Conservation (phyloP, 805 yeast species). For the Wickerhamomyces chambardii region DNA sequence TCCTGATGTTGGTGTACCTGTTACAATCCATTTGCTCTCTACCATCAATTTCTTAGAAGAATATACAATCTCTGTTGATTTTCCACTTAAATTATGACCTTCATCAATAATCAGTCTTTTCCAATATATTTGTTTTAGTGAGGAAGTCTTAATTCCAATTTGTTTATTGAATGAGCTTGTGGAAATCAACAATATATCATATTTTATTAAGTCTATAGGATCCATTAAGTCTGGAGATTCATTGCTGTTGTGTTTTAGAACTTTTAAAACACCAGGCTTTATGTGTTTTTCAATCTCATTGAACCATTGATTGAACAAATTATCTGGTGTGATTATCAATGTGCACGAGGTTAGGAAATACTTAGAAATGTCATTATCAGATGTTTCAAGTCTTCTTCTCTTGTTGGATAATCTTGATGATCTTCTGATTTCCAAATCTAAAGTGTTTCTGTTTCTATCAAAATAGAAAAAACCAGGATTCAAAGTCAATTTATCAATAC, state of each 20-base stretch:
- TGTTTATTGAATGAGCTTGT: constrained; percentile 35
- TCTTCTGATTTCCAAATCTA: constrained; percentile 4
- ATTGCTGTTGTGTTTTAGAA: too few relatives aligned
- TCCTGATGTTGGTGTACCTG: constrained; percentile 73
- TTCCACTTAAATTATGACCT: constrained; percentile 57
- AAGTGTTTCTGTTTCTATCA: constrained; percentile 9
- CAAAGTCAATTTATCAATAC: constrained; percentile 23
- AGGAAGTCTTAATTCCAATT: constrained; percentile 21
- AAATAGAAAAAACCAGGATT: constrained; percentile 37
- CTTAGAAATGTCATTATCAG: constrained; percentile 11
- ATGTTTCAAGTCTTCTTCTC: too few relatives aligned
- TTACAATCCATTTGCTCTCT: constrained; percentile 67
- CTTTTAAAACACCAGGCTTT: constrained; percentile 24
- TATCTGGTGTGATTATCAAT: constrained; percentile 56
- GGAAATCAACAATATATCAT: constrained; percentile 46
- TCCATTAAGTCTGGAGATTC: too few relatives aligned
- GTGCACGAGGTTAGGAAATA: constrained; percentile 41
- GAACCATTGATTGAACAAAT: constrained; percentile 58
- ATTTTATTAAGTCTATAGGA: constrained; percentile 27
- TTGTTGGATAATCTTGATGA: constrained; percentile 5
- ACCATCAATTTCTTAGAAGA: constrained; percentile 38
- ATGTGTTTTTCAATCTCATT: constrained; percentile 51
- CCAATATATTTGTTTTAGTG: constrained; percentile 43
- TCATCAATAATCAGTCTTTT: constrained; percentile 68
- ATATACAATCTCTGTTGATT: constrained; percentile 37